Percentiles rank a stretch among this genome's conserved stretches.
Conservation (phyloP, 768 basidiomycete species). For the Panaeolus cyanescens region DNA sequence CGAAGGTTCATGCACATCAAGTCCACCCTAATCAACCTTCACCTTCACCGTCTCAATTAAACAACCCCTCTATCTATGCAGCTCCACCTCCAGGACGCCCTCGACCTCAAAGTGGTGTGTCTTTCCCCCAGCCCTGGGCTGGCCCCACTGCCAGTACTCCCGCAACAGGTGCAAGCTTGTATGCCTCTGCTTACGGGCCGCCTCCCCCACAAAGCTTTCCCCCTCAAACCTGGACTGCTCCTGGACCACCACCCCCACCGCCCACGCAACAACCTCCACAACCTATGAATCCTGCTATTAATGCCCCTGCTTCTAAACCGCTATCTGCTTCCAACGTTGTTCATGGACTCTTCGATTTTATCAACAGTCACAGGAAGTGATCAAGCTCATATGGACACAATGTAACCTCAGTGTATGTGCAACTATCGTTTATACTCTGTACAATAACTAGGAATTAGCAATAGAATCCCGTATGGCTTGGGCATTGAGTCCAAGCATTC, state of each 20-base stretch:
- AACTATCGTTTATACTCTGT: background rate
- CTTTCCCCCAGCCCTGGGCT: constrained; percentile 20
- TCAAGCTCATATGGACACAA: background rate
- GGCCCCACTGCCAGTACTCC: constrained; percentile 2
- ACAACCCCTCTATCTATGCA: constrained; percentile 40
- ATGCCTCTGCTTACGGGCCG: constrained; percentile 42
- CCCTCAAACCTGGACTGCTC: constrained; percentile 42
- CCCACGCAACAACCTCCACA: background rate
- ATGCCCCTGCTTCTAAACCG: background rate
- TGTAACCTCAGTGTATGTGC: background rate
- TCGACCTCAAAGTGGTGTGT: constrained; percentile 2
- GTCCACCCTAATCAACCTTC: constrained; percentile 37
- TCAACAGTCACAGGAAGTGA: background rate
- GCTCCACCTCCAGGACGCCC: constrained; percentile 30
- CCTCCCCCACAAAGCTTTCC: constrained; percentile 44
- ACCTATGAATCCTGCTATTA: background rate
- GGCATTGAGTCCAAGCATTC: no score
- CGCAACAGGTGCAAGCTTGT: background rate
- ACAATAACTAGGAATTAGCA: background rate
- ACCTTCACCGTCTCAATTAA: constrained; percentile 44
- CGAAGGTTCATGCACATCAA: constrained; percentile 29
- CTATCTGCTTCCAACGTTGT: background rate
- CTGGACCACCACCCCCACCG: background rate
- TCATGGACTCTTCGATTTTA: background rate
- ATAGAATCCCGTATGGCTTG: no score